Conservation (phyloP, 2,329 filamentous ascomycete species). For the Hymenotorrendiella dingleyae region DNA sequence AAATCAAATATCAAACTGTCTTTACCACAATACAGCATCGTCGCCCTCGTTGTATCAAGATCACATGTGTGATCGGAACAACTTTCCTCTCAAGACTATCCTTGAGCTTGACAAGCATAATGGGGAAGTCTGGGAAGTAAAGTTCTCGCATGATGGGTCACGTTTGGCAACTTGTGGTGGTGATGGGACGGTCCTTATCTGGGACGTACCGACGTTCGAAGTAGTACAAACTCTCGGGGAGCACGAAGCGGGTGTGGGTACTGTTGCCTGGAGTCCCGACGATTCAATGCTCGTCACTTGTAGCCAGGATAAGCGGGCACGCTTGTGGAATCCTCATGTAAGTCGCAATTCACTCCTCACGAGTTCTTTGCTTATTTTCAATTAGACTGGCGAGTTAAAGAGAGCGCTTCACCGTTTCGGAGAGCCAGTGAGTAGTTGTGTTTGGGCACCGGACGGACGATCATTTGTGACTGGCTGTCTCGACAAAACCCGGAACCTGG, state of each 20-base stretch:
- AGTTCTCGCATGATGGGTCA: conserved; percentile 82
- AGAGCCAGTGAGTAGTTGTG: conserved; percentile 82
- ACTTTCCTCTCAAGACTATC: conserved; percentile 71
- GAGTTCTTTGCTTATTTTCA: conserved; percentile 13
- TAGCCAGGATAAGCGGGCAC: conserved; percentile 65
- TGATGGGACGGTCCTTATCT: conserved; percentile 71
- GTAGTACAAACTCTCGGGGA: conserved; percentile 56
- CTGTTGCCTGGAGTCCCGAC: conserved; percentile 88
- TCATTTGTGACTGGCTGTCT: conserved; percentile 76
- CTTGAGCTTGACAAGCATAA: conserved; percentile 66
- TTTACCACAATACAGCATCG: conserved; percentile 77
- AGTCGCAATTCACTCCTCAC: conserved; percentile 26
- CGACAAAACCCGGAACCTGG: conserved; percentile 59
- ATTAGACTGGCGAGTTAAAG: conserved; percentile 57
- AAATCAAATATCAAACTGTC: conserved; percentile 73
- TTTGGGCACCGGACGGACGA: conserved; percentile 76
- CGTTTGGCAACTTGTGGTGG: conserved; percentile 77
- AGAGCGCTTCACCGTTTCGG: conserved; percentile 63
- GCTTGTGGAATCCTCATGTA: conserved; percentile 69
- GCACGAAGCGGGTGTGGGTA: conserved; percentile 67
- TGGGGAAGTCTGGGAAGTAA: conserved; percentile 86
- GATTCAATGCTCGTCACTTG: conserved; percentile 82
- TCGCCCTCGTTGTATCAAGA: conserved; percentile 85
- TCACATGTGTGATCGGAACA: conserved; percentile 71
- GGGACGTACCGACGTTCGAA: conserved; percentile 67